Percentiles rank a stretch among this genome's conserved stretches.
Conservation (phyloP, 2,329 filamentous ascomycete species). For the Botrytis elliptica region DNA sequence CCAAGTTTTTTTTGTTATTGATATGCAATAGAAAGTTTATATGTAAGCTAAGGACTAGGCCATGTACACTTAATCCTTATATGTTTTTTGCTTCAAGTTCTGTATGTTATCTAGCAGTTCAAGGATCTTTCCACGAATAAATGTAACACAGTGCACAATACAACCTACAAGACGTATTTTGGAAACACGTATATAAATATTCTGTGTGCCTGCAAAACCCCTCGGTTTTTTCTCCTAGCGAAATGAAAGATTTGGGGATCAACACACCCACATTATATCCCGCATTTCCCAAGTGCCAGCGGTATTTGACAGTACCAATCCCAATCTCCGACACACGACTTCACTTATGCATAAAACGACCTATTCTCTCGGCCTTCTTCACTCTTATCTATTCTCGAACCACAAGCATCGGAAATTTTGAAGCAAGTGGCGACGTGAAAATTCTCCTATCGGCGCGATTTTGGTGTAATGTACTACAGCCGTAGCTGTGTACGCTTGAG, state of each 20-base stretch:
- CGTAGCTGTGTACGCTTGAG: not conserved
- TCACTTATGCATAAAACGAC: not conserved
- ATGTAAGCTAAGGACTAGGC: not conserved
- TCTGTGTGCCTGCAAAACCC: not conserved
- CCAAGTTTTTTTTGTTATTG: not conserved
- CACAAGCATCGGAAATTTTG: not conserved
- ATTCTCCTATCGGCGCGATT: not conserved
- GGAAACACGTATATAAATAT: too few species aligned
- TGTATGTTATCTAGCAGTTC: not conserved
- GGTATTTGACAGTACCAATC: not conserved
- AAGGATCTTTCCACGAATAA: not conserved
- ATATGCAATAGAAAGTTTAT: not conserved
- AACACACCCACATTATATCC: not conserved
- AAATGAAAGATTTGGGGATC: accelerated
- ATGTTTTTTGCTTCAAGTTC: not conserved
- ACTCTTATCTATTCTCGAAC: not conserved
- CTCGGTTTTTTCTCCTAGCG: not conserved
- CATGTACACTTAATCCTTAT: not conserved
- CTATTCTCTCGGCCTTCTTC: not conserved
- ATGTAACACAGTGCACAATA: not conserved
- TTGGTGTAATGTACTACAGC: not conserved
- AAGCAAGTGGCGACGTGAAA: not conserved
- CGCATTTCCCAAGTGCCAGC: not conserved
- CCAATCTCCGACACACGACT: not conserved
- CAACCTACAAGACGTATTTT: not conserved